A percentile compares a stretch with the other conserved stretches of the same genome.
Conservation (phyloP, 129 eudicot species). For the Cynara cardunculus region DNA sequence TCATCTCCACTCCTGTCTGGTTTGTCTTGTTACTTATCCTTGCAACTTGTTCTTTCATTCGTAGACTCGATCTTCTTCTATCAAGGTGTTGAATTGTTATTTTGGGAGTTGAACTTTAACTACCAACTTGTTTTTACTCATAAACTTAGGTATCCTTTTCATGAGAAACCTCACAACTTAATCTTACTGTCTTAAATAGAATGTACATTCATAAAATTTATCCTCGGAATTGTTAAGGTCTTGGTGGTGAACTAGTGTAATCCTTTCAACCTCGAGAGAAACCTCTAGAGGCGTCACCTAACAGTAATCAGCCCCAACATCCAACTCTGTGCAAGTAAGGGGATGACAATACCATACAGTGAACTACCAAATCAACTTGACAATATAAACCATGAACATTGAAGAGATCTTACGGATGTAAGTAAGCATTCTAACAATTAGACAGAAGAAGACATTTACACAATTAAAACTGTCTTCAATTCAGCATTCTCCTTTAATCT, state of each 20-base stretch:
- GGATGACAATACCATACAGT: background rate
- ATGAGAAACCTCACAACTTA: background rate
- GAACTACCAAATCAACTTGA: background rate
- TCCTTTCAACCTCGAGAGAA: background rate
- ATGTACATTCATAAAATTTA: background rate
- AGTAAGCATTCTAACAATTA: background rate
- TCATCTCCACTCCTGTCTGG: background rate
- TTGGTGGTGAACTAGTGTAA: background rate
- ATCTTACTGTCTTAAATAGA: background rate
- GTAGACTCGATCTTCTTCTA: background rate
- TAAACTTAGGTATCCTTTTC: background rate
- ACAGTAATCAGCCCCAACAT: slow-evolving; percentile 7
- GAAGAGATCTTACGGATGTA: background rate
- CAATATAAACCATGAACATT: slow-evolving; percentile 3
- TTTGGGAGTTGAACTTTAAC: background rate
- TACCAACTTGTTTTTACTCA: background rate
- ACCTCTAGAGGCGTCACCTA: background rate
- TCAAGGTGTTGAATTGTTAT: background rate
- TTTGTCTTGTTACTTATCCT: background rate
- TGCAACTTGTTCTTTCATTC: background rate
- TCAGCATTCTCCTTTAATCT: background rate
- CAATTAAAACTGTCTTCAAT: background rate
- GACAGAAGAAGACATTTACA: background rate
- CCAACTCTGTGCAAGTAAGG: background rate
- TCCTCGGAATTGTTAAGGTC: background rate